These are phyloP conservation scores for Saturnispora halmiae DNA, from an alignment of 805 yeast species.

Conservation along the genomic window DNA sequence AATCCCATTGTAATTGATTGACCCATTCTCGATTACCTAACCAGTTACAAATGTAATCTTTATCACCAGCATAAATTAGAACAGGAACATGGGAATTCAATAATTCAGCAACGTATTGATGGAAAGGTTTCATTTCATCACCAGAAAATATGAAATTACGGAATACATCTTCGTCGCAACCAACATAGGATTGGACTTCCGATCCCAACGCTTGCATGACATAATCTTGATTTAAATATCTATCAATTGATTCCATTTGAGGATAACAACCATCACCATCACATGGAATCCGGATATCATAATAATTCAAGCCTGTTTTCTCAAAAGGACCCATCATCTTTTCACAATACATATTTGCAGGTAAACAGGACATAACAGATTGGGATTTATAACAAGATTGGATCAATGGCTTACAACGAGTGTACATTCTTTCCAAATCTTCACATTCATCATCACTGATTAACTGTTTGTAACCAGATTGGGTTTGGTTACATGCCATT, in stretches of 20 bases:
- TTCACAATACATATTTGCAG: constrained; percentile 86
- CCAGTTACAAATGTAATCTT: constrained; percentile 96
- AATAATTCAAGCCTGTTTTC: constrained; percentile 81
- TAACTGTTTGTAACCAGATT: constrained; percentile 73
- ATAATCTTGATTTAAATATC: constrained; percentile 65
- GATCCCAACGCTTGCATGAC: constrained; percentile 84
- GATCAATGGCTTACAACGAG: constrained; percentile 70
- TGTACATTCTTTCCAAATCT: constrained; percentile 54
- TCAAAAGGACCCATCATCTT: constrained; percentile 75
- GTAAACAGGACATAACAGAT: constrained; percentile 78
- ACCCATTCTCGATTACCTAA: constrained; percentile 89
- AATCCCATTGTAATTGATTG: constrained; percentile 45
- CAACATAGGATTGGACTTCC: constrained; percentile 67
- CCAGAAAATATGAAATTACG: constrained; percentile 77
- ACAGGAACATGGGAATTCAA: constrained; percentile 72
- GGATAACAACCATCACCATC: constrained; percentile 65
- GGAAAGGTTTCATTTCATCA: constrained; percentile 90
- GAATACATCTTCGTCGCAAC: constrained; percentile 73
- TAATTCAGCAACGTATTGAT: constrained; percentile 59
- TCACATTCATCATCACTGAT: constrained; percentile 73
- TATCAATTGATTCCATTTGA: constrained; percentile 65
- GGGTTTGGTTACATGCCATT: constrained; percentile 77
- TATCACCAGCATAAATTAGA: constrained; percentile 89
- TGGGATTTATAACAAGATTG: constrained; percentile 68
- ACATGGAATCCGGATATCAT: constrained; percentile 79